Conservation (phyloP, 306 rosid species). For the Rosa multiflora region DNA sequence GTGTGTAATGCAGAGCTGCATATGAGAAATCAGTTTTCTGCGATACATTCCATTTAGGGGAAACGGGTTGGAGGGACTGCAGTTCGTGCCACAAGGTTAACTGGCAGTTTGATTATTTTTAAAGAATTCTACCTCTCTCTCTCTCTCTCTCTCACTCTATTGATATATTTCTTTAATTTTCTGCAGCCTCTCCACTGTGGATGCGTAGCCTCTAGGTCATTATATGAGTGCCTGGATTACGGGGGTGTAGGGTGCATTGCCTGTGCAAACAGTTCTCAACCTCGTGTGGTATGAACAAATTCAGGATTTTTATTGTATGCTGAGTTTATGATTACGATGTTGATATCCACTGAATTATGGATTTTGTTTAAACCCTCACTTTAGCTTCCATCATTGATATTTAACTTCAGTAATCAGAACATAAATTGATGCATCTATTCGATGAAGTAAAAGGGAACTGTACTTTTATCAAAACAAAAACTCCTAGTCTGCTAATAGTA, state of each 20-base stretch:
- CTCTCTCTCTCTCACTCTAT: constrained; percentile 11
- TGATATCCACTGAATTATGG: constrained; percentile 2
- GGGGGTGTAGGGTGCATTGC: constrained; percentile 79
- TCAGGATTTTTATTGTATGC: constrained; percentile 1
- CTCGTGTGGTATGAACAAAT: constrained; percentile 51
- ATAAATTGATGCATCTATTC: neutral
- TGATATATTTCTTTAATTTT: constrained; percentile 25
- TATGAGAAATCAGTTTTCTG: constrained; percentile 63
- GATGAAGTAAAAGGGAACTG: neutral
- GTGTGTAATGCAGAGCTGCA: constrained; percentile 54
- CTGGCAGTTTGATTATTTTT: neutral
- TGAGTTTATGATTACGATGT: constrained; percentile 9
- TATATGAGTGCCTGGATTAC: constrained; percentile 76
- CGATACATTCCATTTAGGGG: constrained; percentile 61
- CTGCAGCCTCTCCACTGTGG: constrained; percentile 89
- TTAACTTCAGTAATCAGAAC: constrained; percentile 2
- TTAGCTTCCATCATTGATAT: constrained; percentile 10
- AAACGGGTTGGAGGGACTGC: constrained; percentile 97
- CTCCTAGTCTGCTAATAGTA: neutral
- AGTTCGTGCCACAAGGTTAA: constrained; percentile 81
- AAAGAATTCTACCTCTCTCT: neutral
- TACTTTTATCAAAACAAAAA: neutral
- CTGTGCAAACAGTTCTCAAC: constrained; percentile 59
- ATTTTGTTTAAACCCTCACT: neutral
- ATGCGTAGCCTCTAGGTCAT: constrained; percentile 63